A percentile compares a stretch with the other conserved stretches of the same genome.
These are phyloP conservation scores for Pythium oligandrum DNA, from an alignment of 352 stramenopile species.

Conservation along the genomic window DNA sequence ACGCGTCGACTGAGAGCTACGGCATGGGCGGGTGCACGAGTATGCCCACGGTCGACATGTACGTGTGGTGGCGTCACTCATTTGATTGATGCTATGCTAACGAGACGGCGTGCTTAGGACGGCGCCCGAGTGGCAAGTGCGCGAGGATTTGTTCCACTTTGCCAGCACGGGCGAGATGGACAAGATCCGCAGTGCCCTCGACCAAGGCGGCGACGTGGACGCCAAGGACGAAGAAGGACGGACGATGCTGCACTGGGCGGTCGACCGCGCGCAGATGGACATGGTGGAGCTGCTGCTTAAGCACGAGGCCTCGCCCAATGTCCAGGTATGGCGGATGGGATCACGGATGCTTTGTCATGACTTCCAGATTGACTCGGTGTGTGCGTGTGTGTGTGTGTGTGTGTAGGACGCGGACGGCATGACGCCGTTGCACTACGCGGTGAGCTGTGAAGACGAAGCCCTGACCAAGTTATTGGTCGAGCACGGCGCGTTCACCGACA, in stretches of 20 bases:
- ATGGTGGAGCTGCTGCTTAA: conserved; percentile 50
- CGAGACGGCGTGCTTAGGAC: background rate
- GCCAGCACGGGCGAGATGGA: conserved; percentile 56
- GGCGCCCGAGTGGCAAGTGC: conserved; percentile 74
- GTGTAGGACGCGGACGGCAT: conserved; percentile 67
- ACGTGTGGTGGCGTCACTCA: too few relatives aligned
- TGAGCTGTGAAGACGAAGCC: conserved; percentile 66
- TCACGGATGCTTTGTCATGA: background rate
- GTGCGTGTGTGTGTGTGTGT: too few relatives aligned
- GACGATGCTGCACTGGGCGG: conserved; percentile 81
- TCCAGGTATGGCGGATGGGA: conserved; percentile 29
- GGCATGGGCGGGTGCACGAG: conserved; percentile 58
- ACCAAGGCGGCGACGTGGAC: conserved; percentile 37
- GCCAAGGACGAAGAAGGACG: conserved; percentile 64
- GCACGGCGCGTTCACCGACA: conserved; percentile 50
- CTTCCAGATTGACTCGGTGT: too few relatives aligned
- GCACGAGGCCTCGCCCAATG: conserved; percentile 47
- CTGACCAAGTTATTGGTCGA: conserved; percentile 58
- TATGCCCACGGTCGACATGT: conserved; percentile 67
- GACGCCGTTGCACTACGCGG: conserved; percentile 74
- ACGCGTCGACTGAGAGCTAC: conserved; percentile 2
- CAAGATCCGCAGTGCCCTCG: conserved; percentile 41
- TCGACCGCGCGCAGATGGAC: conserved; percentile 54
- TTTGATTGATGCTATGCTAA: too few relatives aligned
- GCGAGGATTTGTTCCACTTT: conserved; percentile 68